Conservation (phyloP, 148 eudicot genomes). For the Diospyros lotus region DNA sequence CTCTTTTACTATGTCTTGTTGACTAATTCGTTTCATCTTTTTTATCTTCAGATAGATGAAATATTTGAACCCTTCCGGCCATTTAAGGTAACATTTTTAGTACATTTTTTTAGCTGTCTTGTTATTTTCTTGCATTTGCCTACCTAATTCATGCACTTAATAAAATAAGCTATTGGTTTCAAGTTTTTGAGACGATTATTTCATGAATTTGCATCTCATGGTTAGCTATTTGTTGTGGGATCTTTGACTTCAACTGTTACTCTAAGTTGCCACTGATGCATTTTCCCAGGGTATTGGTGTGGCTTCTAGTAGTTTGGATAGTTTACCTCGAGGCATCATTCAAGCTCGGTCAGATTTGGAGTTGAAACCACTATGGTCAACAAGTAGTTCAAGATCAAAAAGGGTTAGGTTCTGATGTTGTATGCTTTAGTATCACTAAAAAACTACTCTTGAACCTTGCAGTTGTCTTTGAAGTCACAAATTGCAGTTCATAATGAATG, state of each 20-base stretch:
- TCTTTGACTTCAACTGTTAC: neutral
- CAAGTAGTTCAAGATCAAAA: conserved; percentile 44
- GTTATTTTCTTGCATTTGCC: neutral
- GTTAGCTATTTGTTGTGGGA: neutral
- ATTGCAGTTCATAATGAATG: neutral
- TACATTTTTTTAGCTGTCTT: neutral
- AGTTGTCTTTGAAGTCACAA: neutral
- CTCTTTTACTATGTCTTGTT: neutral
- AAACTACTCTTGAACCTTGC: neutral
- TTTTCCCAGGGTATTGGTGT: conserved; percentile 36
- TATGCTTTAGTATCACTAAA: neutral
- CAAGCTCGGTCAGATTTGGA: conserved; percentile 77
- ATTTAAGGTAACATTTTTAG: conserved; percentile 38
- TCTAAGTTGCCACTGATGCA: conserved; percentile 18
- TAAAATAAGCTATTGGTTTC: conserved; percentile 1
- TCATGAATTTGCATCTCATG: conserved; percentile 7
- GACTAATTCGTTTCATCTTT: neutral
- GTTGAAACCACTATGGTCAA: conserved; percentile 74
- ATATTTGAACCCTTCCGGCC: conserved; percentile 53
- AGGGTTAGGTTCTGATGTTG: conserved; percentile 38
- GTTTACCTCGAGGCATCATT: conserved; percentile 83
- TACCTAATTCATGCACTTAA: neutral
- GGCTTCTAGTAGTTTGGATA: conserved; percentile 37
- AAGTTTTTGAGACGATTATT: conserved; percentile 7
- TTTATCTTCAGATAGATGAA: conserved; percentile 62